Evolutionary conservation across 352 stramenopile genomes (phyloP).

Genomic region (Globisporangium irregulare): DNA sequence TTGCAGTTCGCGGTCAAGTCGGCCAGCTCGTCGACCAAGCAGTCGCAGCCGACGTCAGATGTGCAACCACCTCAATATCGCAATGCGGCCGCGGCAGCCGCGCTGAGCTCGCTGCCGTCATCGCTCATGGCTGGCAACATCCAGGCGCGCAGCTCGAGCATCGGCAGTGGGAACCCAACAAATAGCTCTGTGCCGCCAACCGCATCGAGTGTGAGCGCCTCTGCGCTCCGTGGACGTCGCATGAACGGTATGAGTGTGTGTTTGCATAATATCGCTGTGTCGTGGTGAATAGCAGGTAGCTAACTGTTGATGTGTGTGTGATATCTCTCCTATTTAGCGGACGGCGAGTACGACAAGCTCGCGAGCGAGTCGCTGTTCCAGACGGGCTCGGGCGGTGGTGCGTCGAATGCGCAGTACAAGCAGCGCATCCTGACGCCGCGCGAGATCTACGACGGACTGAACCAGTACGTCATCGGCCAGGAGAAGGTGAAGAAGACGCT

Average conservation of each 20-base stretch:
- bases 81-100: constrained; percentile 60
- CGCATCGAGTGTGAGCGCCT: neutral
- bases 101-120: constrained; percentile 64
- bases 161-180: constrained; percentile 18
- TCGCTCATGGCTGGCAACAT: constrained; percentile 45
- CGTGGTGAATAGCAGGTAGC: neutral
- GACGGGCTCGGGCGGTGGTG: constrained; percentile 9
- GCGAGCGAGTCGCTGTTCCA: constrained; percentile 50
- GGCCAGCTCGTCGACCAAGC: constrained; percentile 14
- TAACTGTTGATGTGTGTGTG: neutral
- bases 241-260: constrained; percentile 40
- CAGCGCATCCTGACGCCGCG: constrained; percentile 83
- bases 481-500: constrained; percentile 96
- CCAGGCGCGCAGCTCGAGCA: constrained; percentile 38
- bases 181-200: constrained; percentile 8
- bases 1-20: constrained; percentile 73
- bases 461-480: constrained; percentile 98
- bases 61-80: constrained; percentile 39
- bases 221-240: constrained; percentile 24
- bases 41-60: neutral
- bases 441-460: constrained; percentile 93
- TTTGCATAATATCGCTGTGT: neutral
- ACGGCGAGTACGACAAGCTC: constrained; percentile 73
- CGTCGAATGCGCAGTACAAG: constrained; percentile 22
- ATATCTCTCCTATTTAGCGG: constrained; percentile 22